phyloP scores from a whole-genome alignment of 306 rosid species.

The Casuarina equisetifolia region DNA sequence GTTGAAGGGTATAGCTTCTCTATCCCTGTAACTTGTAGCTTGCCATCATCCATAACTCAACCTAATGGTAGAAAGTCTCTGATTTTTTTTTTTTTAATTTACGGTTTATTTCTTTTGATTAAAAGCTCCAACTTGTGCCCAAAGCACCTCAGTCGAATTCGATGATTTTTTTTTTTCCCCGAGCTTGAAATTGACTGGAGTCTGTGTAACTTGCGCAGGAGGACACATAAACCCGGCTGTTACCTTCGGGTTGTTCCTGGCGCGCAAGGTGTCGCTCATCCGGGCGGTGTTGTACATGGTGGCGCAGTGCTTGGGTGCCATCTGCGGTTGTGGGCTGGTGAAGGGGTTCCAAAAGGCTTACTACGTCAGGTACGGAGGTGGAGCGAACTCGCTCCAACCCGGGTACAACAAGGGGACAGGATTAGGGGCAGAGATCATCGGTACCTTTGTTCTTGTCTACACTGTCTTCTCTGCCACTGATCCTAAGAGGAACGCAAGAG shows the following conservation, averaged over 20 bases:
- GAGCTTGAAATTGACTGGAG: no score
- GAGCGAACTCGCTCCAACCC: conserved; percentile 42
- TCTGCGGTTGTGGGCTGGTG: conserved; percentile 71
- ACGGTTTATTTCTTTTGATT: no score
- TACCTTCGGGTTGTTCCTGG: conserved; percentile 80
- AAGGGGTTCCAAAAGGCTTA: conserved; percentile 69
- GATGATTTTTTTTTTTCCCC: background rate
- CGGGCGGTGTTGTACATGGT: conserved; percentile 73
- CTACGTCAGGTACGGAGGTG: conserved; percentile 56
- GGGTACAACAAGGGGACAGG: conserved; percentile 83
- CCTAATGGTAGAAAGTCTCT: no score
- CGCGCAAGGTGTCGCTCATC: conserved; percentile 66
- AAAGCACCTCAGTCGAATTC: background rate
- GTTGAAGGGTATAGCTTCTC: no score
- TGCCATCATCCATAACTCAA: no score
- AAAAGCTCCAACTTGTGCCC: no score
- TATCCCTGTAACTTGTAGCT: no score
- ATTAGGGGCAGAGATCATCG: conserved; percentile 90
- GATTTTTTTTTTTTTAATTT: no score
- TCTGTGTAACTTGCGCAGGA: conserved; percentile 35
- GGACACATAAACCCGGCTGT: conserved; percentile 96
- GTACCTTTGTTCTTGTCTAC: conserved; percentile 95
- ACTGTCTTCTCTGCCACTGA: conserved; percentile 98
- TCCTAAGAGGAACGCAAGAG: conserved; percentile 88
- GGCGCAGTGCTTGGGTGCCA: conserved; percentile 78